Percentiles rank a stretch among this genome's conserved stretches.
These are phyloP conservation scores for Nakazawaea populi DNA, from an alignment of 805 yeast genomes.

Conservation along the genomic window DNA sequence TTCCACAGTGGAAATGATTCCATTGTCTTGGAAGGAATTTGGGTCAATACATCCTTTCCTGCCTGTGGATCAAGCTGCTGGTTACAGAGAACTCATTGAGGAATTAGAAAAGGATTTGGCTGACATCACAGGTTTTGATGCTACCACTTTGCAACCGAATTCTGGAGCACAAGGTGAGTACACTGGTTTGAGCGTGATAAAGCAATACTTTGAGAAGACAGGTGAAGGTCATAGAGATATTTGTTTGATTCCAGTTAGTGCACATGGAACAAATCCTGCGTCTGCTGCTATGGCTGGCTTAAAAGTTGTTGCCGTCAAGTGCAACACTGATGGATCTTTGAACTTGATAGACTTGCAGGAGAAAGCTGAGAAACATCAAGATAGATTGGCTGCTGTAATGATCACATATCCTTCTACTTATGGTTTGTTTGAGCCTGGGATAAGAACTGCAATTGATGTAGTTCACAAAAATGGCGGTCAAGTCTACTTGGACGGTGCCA, in stretches of 20 bases:
- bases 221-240: constrained; percentile 75
- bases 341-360: constrained; percentile 69
- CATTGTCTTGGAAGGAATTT: constrained; percentile 93
- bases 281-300: constrained; percentile 97
- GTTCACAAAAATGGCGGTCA: constrained; percentile 89
- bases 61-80: constrained; percentile 83
- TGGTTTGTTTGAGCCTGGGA: constrained; percentile 92
- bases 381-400: constrained; percentile 84
- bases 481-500: constrained; percentile 97
- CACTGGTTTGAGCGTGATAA: constrained; percentile 85
- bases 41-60: constrained; percentile 87
- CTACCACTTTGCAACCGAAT: constrained; percentile 90
- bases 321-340: constrained; percentile 78
- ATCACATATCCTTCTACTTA: constrained; percentile 97
- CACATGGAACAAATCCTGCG: constrained; percentile 98
- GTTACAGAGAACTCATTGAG: constrained; percentile 68
- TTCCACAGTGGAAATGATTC: constrained; percentile 91
- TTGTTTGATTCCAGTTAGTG: constrained; percentile 93
- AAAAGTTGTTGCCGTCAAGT: constrained; percentile 89
- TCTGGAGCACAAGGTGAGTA: constrained; percentile 99
- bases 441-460: constrained; percentile 75
- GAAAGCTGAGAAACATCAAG: constrained; percentile 66
- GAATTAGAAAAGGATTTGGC: constrained; percentile 83
- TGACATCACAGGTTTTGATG: constrained; percentile 89
- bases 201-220: constrained; percentile 61